Conservation (phyloP, 2,329 filamentous ascomycete species). For the Didymella segeticola region DNA sequence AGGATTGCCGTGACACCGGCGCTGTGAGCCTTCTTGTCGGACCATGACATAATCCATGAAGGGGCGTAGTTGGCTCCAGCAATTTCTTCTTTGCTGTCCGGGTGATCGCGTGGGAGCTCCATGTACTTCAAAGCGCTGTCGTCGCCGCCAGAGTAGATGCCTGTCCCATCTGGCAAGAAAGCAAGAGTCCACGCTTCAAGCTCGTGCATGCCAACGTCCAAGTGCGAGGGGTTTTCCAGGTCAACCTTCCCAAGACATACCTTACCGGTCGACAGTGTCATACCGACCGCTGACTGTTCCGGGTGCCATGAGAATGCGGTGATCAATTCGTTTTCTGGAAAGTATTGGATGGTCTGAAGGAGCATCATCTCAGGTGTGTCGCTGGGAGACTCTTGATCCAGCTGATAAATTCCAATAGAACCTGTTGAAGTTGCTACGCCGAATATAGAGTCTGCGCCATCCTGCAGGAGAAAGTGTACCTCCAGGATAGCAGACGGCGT, state of each 20-base stretch:
- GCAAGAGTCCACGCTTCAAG: constrained; percentile 79
- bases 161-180: constrained; percentile 57
- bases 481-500: constrained; percentile 82
- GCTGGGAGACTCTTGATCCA: constrained; percentile 39
- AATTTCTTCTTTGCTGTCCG: constrained; percentile 4
- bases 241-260: constrained; percentile 53
- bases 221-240: constrained; percentile 16
- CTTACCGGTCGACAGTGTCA: constrained; percentile 73
- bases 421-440: constrained; percentile 82
- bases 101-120: constrained; percentile 21
- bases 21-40: constrained; percentile 68
- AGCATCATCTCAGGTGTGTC: constrained; percentile 25
- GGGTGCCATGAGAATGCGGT: constrained; percentile 79
- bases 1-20: constrained; percentile 89
- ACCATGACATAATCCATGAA: constrained; percentile 42
- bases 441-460: constrained; percentile 57
- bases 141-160: constrained; percentile 75
- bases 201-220: constrained; percentile 50
- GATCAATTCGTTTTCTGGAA: constrained; percentile 68
- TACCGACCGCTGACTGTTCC: constrained; percentile 62
- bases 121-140: constrained; percentile 67
- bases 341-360: constrained; percentile 55
- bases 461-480: constrained; percentile 72
- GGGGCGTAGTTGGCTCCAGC: constrained; percentile 14
- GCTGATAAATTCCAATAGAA: constrained; percentile 68